These are phyloP conservation scores for Arachnomyces sp. DNA, from an alignment of 2,329 filamentous ascomycete genomes.

Conservation along the genomic window DNA sequence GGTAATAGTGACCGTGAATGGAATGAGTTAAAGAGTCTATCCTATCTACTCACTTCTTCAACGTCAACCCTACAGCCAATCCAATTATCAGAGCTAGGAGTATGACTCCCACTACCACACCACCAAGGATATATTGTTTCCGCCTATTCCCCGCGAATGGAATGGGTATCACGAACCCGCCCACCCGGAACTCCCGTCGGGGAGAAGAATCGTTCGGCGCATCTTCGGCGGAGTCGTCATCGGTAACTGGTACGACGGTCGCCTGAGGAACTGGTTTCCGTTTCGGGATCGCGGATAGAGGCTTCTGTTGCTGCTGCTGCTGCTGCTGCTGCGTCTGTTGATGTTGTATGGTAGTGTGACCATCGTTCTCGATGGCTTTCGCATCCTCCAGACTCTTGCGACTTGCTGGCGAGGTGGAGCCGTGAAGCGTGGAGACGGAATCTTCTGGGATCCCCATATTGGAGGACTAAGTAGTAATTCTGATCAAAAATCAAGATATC, in stretches of 20 bases:
- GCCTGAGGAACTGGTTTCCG: constrained; percentile 12
- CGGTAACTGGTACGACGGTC: no score
- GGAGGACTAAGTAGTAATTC: no score
- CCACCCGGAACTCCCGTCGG: background rate
- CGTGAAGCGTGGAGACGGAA: constrained; percentile 2
- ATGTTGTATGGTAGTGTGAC: background rate
- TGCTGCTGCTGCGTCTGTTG: background rate
- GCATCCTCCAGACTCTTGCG: background rate
- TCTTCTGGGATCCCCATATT: background rate
- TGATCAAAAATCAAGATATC: no score
- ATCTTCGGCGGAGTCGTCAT: background rate
- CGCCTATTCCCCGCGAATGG: constrained; percentile 6
- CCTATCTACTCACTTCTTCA: constrained; percentile 9
- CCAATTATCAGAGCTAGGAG: constrained; percentile 28
- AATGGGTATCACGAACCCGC: no score
- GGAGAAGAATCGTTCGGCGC: background rate
- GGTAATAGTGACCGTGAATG: background rate
- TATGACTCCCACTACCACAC: constrained; percentile 9
- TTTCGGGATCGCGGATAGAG: constrained; percentile 8
- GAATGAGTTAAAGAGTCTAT: background rate
- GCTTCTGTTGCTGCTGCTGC: background rate
- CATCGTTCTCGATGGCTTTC: no score
- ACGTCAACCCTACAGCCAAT: constrained; percentile 25
- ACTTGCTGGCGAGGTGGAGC: constrained; percentile 1
- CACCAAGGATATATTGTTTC: constrained; percentile 9